These are phyloP conservation scores for Meredithiella fracta DNA, from an alignment of 2,329 filamentous ascomycete genomes.

Conservation along the genomic window DNA sequence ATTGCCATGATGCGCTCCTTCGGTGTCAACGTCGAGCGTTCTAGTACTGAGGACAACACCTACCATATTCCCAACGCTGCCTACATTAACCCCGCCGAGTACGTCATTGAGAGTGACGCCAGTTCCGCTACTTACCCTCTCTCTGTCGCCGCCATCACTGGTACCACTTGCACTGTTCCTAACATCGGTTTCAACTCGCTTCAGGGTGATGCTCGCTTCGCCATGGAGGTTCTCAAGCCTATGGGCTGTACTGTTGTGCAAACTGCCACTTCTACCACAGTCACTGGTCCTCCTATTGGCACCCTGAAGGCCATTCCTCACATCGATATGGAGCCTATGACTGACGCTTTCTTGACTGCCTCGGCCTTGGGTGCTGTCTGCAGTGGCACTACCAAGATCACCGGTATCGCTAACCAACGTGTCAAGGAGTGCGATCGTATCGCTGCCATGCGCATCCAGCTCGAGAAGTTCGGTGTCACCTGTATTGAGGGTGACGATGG, in stretches of 20 bases:
- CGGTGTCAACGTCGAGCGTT: slow-evolving; percentile 64
- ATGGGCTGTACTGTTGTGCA: slow-evolving; percentile 92
- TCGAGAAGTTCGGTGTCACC: slow-evolving; percentile 79
- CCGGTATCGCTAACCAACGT: slow-evolving; percentile 90
- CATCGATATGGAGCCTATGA: slow-evolving; percentile 98
- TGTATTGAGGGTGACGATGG: slow-evolving; percentile 86
- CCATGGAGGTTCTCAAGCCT: slow-evolving; percentile 69
- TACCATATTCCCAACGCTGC: slow-evolving; percentile 79
- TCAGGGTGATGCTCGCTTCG: slow-evolving; percentile 89
- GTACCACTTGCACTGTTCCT: slow-evolving; percentile 85
- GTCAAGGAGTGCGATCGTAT: slow-evolving; percentile 98
- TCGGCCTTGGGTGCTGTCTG: slow-evolving; percentile 86
- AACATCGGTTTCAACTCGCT: slow-evolving; percentile 88
- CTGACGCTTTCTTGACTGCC: slow-evolving; percentile 90
- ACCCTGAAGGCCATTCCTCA: slow-evolving; percentile 57
- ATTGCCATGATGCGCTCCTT: slow-evolving; percentile 94
- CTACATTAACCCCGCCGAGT: slow-evolving; percentile 72
- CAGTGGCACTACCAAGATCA: slow-evolving; percentile 66
- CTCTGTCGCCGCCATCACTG: slow-evolving; percentile 85
- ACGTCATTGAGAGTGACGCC: slow-evolving; percentile 89
- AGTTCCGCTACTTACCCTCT: slow-evolving; percentile 95
- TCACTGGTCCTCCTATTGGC: slow-evolving; percentile 69
- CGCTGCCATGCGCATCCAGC: slow-evolving; percentile 81
- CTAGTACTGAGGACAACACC: slow-evolving; percentile 65
- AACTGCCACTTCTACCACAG: slow-evolving; percentile 71